Evolutionary conservation across 768 basidiomycete species (phyloP), one percentile per base, ranked within the genome.

Genomic region (Strobilomyces confusus): DNA sequence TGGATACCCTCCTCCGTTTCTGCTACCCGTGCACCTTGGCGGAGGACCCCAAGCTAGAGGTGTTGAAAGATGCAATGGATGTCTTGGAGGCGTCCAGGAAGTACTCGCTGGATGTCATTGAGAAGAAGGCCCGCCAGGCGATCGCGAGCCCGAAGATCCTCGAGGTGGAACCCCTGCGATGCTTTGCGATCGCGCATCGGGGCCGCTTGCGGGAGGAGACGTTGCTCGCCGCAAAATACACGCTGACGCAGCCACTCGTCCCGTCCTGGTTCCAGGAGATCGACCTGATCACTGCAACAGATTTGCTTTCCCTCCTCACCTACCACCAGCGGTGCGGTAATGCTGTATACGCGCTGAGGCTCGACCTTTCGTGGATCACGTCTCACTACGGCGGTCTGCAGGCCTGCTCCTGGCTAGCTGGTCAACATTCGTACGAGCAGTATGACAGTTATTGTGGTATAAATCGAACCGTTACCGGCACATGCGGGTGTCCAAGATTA

Each of bases 261-360:
- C 60, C 65, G 0, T 47, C 49, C 2, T 61, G 63, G 52, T 61
- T 62, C 11, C 42, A 64, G 41, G 71, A 69, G 40, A 57, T 73
- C 1, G 59, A 59, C 0, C 19, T 65, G 38, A 59, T 73, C 36
- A 60, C 56, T 7, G 65, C 64, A 7, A 42, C 55, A 4, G 63
- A 61, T 13, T 49, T 72, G 5, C 61, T 68, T 20, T 41, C 55
- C 2, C 42, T 71, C 9, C 51, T 64, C 15, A 56, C 48, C 17
- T 64, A 68, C 32, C 64, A 64, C 25, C 9, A 25, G 17, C n/a
- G 20, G 12, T 67, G 66, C 11, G 44, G 58, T 1, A 45, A 56
- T 2, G 60, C 58, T 13, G 59, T 55, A 5, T 48, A 49, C 30
- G 47, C 29, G 0, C 48, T 61, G 23, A 44, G 43, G 22, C 11